Base-by-base conservation (phyloP, 352 stramenopile species). In the Paralagenidium karlingii region DNA sequence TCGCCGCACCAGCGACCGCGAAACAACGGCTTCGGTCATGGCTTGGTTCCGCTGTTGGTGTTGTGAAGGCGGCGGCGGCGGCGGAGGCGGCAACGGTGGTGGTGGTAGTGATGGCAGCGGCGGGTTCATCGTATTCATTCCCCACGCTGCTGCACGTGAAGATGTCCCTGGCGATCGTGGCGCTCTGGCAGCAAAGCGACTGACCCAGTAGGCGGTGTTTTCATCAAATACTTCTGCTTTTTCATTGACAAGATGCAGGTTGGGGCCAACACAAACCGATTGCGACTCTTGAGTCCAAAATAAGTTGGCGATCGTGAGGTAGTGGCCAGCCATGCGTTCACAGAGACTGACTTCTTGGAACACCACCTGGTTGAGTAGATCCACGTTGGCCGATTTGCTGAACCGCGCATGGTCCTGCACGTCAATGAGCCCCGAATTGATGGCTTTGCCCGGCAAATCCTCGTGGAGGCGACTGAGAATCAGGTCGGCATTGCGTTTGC, bases 401-500 rank as follows among this genome's bases (percentile, higher is more conserved):
- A 40, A 51, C 4, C 34, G 37, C 6, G 27, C 34, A 4, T 42
- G 21, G 2, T 30, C 2, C 12, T 13, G 13, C 4, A 24, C 26
- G 15, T 51, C 48, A 21, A 44, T 22, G 1, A 51, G 20, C 5
- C 43, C 42, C 24, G 31, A 51, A 13, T 25, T 37, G 33, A 56
- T 56, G 4, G 42, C 28, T 43, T 43, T 51, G 5, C 30, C 25
- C 1, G 37, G 22, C 3, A 56, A 24, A 20, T 26, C 20, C 8
- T 18, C 15, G 28, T 44, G 31, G 6, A 56, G 15, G 7, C 30
- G 38, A 24, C 44, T 33, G 42, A 56, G 50, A 32, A 56, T 56
- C 9, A 27, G 38, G 12, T 51, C n/a, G 1, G 42, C 43, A 24
- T 56, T 51, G 16, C 26, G 34, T 15, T 47, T 37, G 12, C 48